A percentile compares a stretch with the other conserved stretches of the same genome.
Evolutionary conservation across 129 eudicot species (phyloP).

Genomic region (Flaveria ramosissima): DNA sequence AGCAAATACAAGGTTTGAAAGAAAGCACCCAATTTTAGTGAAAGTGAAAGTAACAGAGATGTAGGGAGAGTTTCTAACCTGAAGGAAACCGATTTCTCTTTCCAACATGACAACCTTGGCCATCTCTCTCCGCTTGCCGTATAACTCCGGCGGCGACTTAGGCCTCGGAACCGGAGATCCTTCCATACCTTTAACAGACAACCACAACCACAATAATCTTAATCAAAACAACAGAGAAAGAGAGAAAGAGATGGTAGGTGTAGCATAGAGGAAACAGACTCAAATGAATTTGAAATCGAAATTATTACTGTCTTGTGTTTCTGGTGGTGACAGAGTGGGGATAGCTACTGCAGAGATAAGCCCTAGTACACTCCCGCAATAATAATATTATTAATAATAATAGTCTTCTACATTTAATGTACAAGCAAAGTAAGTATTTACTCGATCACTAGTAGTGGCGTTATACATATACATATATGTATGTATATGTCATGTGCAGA

Average conservation of each 20-base stretch:
- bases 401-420: conserved; percentile 3
- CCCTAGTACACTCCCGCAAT: conserved; percentile 11
- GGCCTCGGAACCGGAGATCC: conserved; percentile 67
- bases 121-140: conserved; percentile 76
- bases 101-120: conserved; percentile 74
- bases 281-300: background rate
- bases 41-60: no score
- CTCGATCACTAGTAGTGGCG: no score
- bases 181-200: background rate
- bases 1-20: background rate
- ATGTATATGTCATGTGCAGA: no score
- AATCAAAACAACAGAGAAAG: background rate
- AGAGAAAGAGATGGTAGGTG: background rate
- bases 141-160: conserved; percentile 87
- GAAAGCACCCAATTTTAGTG: background rate
- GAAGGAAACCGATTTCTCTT: conserved; percentile 75
- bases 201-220: no score
- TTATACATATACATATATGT: no score
- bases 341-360: conserved; percentile 25
- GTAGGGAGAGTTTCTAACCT: conserved; percentile 41
- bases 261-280: background rate
- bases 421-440: background rate
- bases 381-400: no score
- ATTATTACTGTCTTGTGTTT: conserved; percentile 22
- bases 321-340: conserved; percentile 35